These are phyloP conservation scores for Anisodus acutangulus DNA, from an alignment of 257 asterid genomes.

Conservation along the genomic window DNA sequence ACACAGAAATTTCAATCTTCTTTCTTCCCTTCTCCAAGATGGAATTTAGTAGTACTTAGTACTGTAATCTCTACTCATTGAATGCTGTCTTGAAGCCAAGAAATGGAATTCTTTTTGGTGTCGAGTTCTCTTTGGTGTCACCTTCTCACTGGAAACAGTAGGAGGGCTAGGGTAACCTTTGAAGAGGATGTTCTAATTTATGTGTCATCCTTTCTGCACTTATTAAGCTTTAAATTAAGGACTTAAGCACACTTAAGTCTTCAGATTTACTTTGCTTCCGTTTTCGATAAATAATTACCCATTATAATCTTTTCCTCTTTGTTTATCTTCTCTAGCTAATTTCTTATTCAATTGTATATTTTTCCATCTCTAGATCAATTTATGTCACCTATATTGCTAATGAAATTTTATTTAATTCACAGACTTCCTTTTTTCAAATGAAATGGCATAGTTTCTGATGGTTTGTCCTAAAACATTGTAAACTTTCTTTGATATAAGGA, in stretches of 20 bases:
- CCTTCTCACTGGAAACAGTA: slow-evolving; percentile 14
- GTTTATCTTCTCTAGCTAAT: background rate
- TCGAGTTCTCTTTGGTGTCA: slow-evolving; percentile 8
- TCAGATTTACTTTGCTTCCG: background rate
- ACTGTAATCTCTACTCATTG: slow-evolving; percentile 9
- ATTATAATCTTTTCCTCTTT: background rate
- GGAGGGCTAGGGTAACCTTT: background rate
- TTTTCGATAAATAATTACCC: background rate
- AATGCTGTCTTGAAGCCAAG: slow-evolving; percentile 14
- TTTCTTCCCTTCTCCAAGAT: slow-evolving; percentile 10
- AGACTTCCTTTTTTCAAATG: background rate
- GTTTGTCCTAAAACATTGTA: background rate
- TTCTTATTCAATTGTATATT: slow-evolving; percentile 23
- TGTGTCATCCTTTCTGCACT: background rate
- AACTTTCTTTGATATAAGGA: background rate
- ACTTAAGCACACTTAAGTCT: background rate
- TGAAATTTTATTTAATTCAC: background rate
- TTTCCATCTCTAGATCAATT: slow-evolving; percentile 24
- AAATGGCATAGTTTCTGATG: background rate
- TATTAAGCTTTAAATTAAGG: background rate
- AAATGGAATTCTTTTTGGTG: background rate
- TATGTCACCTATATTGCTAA: background rate
- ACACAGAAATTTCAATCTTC: background rate
- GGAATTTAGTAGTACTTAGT: background rate
- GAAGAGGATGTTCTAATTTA: background rate